Evolutionary conservation across 2,329 filamentous ascomycete genomes (phyloP).

Genomic region (Curvularia sp.): DNA sequence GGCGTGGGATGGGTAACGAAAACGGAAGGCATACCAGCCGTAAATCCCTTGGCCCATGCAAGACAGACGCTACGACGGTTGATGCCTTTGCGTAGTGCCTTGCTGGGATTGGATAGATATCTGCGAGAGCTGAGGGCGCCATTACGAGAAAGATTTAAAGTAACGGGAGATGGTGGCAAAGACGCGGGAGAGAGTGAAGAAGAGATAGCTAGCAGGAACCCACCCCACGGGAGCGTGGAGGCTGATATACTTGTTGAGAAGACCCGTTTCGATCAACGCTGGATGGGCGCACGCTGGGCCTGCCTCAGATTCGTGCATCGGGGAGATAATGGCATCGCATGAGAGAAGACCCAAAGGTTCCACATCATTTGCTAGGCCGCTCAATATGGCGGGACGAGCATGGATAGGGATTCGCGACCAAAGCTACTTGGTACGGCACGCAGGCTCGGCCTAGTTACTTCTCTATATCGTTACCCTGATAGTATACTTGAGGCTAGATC

Average conservation of each 20-base stretch:
- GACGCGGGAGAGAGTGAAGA: conserved; percentile 31
- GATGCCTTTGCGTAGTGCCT: conserved; percentile 49
- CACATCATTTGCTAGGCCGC: conserved; percentile 50
- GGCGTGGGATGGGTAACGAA: conserved; percentile 44
- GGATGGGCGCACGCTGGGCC: conserved; percentile 38
- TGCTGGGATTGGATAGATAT: conserved; percentile 49
- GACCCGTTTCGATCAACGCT: conserved; percentile 36
- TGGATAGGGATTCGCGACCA: conserved; percentile 43
- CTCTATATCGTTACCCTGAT: conserved; percentile 45
- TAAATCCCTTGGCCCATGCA: conserved; percentile 53
- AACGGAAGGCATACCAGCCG: conserved; percentile 50
- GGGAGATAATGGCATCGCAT: conserved; percentile 47
- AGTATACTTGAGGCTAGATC: conserved; percentile 45
- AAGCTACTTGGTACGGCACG: conserved; percentile 37
- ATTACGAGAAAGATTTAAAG: conserved; percentile 44
- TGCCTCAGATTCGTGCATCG: conserved; percentile 45
- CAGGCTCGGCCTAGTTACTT: conserved; percentile 44
- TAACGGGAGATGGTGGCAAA: conserved; percentile 28
- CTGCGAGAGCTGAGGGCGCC: conserved; percentile 51
- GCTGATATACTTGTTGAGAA: conserved; percentile 48
- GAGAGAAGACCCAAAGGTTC: conserved; percentile 38
- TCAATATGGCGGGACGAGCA: conserved; percentile 47
- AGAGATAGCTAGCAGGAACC: conserved; percentile 38
- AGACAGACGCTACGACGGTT: conserved; percentile 50
- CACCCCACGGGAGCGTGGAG: conserved; percentile 50